Base-by-base conservation (phyloP, 228 moss, liverwort and hornwort genomes). In the Sphagnum fallax region DNA sequence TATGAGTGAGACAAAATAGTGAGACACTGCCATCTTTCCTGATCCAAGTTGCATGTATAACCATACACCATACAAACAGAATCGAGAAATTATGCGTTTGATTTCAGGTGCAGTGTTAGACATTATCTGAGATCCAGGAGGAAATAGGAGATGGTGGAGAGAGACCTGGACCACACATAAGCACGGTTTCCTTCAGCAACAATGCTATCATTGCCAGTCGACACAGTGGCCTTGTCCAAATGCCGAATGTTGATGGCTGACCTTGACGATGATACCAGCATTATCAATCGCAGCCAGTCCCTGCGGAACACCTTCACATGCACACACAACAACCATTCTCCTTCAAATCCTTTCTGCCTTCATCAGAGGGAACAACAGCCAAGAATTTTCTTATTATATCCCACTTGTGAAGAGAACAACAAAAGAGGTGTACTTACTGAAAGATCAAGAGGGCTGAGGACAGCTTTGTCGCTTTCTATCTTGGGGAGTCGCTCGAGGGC, bases 101-200 rank as follows among this genome's bases (percentile, higher is more conserved):
- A 32, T 32, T 32, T 32, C 32, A 32, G 32, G 32, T 32, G 32
- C 32, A 32, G 2, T 32, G 32, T 32, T 32, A 32, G 32, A 32
- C 32, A 32, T 32, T 32, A 32, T 32, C 32, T 32, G 32, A 32
- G 32, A 32, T 32, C 32, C 32, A 32, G 32, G 32, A 32, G 32
- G 32, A 32, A 32, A 32, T 32, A 32, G 32, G 32, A 32, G 2
- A 32, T 32, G 32, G 2, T 32, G 2, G 32, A 32, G 32, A 32
- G 32, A 32, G 32, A 90, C 84, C 93, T 89, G 60, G 98, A 98
- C 98, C 98, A 98, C 74, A 90, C 69, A 71, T 83, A 94, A 5
- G 94, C 92, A 73, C 89, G 84, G 77, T 98, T 98, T 55, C 98
- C 98, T 88, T 98, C 98, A 18, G 88, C 76, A 70, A 98, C 94